These are phyloP conservation scores for Cadophora sp. DNA, from an alignment of 2,329 filamentous ascomycete species.

Conservation along the genomic window DNA sequence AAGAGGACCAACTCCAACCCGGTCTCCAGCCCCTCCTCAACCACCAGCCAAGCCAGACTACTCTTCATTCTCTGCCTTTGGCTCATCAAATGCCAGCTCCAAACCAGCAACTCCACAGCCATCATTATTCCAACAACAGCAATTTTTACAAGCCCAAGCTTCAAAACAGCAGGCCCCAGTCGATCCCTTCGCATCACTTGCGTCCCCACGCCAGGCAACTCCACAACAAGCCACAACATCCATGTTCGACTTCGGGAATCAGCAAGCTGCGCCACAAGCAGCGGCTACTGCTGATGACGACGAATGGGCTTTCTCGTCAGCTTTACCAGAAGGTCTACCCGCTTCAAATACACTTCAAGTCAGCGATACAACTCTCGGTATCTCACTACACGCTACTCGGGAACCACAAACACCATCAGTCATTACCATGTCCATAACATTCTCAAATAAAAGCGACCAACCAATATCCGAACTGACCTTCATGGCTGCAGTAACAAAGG, in stretches of 20 bases:
- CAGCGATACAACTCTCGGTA: conserved; percentile 71
- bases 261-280: conserved; percentile 43
- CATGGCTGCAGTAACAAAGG: conserved; percentile 92
- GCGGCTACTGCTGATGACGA: conserved; percentile 72
- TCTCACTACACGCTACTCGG: conserved; percentile 76
- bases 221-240: conserved; percentile 60
- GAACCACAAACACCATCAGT: conserved; percentile 48
- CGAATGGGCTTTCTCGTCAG: conserved; percentile 93
- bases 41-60: conserved; percentile 47
- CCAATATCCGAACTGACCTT: conserved; percentile 84
- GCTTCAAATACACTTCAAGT: conserved; percentile 66
- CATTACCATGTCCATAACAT: conserved; percentile 77
- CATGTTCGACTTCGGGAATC: conserved; percentile 49
- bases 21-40: conserved; percentile 38
- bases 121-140: conserved; percentile 49
- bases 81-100: conserved; percentile 56
- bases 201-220: conserved; percentile 50
- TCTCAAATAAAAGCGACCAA: conserved; percentile 79
- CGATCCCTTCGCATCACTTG: conserved; percentile 62
- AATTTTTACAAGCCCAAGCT: conserved; percentile 34
- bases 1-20: conserved; percentile 53
- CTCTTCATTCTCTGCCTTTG: conserved; percentile 62
- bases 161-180: conserved; percentile 53
- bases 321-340: conserved; percentile 68
- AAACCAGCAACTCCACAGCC: conserved; percentile 61